phyloP scores from a whole-genome alignment of 2,329 filamentous ascomycete species.

The Grosmannia serpens region DNA sequence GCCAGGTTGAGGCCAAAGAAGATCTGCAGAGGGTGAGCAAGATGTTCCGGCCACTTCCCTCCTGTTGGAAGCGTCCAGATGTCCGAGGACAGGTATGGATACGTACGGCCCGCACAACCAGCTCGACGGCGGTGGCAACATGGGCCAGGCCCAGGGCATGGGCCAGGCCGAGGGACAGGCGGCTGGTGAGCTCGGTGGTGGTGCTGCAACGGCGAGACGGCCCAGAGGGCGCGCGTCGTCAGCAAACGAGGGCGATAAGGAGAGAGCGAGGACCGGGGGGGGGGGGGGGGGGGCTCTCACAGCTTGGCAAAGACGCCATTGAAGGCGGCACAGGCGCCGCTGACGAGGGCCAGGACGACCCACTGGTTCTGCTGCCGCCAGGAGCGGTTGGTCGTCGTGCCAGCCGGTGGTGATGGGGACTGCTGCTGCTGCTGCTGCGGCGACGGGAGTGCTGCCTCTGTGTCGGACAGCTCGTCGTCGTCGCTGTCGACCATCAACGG shows the following conservation, averaged over 20 bases:
- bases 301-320: constrained; percentile 80
- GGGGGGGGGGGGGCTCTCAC: constrained; percentile 31
- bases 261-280: not conserved
- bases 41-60: not conserved
- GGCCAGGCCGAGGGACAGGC: constrained; percentile 33
- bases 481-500: not conserved
- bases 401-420: not conserved
- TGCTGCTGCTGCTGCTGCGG: not conserved
- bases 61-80: no score
- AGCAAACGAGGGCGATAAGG: no score
- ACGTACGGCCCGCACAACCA: constrained; percentile 37
- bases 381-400: not conserved
- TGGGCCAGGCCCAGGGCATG: constrained; percentile 29
- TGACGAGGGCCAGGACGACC: constrained; percentile 60
- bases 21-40: constrained; percentile 28
- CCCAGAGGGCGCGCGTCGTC: not conserved
- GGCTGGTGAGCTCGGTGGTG: constrained; percentile 42
- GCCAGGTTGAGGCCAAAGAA: constrained; percentile 66
- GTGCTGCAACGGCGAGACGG: constrained; percentile 27
- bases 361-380: constrained; percentile 33
- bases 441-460: not conserved
- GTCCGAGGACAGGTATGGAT: not conserved
- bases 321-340: constrained; percentile 66
- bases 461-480: not conserved
- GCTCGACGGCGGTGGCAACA: constrained; percentile 32